Evolutionary conservation across 2,329 filamentous ascomycete species (phyloP).

Genomic region (Aspergillus nomiae): DNA sequence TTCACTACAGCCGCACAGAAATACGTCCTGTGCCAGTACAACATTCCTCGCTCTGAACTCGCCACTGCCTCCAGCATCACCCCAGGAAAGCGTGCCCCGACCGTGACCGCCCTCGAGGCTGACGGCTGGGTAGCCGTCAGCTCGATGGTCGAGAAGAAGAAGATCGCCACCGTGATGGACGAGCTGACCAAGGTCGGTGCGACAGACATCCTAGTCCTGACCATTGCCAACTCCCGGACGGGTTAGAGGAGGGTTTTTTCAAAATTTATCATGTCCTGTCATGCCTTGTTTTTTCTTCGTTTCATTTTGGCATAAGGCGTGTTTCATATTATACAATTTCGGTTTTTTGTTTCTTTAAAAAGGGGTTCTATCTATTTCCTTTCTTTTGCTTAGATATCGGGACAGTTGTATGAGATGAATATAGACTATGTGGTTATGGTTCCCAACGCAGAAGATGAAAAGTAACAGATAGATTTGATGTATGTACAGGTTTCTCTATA

Average conservation of each 20-base stretch:
- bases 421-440: not conserved
- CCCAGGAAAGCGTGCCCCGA: constrained; percentile 90
- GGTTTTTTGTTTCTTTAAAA: not conserved
- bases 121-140: constrained; percentile 93
- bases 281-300: constrained; percentile 11
- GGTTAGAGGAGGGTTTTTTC: constrained; percentile 25
- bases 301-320: constrained; percentile 6
- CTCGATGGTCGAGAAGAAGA: constrained; percentile 89
- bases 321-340: constrained; percentile 1
- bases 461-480: not conserved
- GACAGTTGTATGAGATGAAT: not conserved
- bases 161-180: constrained; percentile 85
- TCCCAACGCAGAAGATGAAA: not conserved
- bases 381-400: not conserved
- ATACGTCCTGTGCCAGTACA: constrained; percentile 96
- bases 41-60: constrained; percentile 74
- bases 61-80: constrained; percentile 73
- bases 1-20: constrained; percentile 69
- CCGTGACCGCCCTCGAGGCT: constrained; percentile 84
- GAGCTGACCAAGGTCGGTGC: constrained; percentile 74
- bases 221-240: constrained; percentile 77
- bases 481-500: constrained; percentile 3
- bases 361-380: not conserved
- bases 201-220: constrained; percentile 80
- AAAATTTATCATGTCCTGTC: constrained; percentile 5